Evolutionary conservation across 2,329 filamentous ascomycete species (phyloP), one percentile per base, ranked within the genome.

Genomic region (Diaporthe australafricana): DNA sequence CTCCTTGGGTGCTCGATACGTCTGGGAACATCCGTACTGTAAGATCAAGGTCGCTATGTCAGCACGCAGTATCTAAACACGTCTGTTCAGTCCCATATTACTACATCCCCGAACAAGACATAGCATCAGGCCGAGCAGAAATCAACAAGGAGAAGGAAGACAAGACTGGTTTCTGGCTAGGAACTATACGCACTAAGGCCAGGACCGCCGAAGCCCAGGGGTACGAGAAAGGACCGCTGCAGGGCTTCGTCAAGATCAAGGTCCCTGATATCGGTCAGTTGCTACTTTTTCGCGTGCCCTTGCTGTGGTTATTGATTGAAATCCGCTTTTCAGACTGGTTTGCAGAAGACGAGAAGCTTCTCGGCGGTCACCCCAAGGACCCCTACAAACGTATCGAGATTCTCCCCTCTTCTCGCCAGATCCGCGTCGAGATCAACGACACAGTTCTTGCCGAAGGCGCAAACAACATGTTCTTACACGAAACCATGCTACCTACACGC

Each of bases 321-420:
- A 16, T 7, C 20, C 74, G 5, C 50, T 77, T 12, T 74, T 75
- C 60, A 63, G 79, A 80, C 1, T 82, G 83, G 73, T 87, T 85
- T 74, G 77, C 77, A 0, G 78, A 83, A 9, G 81, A 84, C 68
- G 78, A 80, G 27, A 79, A 77, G 45, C 76, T 83, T 38, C 80
- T 82, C 0, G 79, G 77, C 9, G 65, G 75, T 0, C 91, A 93
- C 72, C 90, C 91, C 0, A 92, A 92, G 74, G 90, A 93, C 68
- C 91, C 91, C 0, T 92, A 88, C 81, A 91, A 91, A 75, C 86
- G 91, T 16, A 82, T 93, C 72, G 90, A 92, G 70, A 86, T 90
- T 32, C 79, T 93, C 6, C 82, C 83, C 1, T 91, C 89, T 0
- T 82, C 84, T 1, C 87, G 91, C 0, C 79, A 79, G 1, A 78